phyloP scores from a whole-genome alignment of 257 asterid species.

The Solanum lycopersicoides region DNA sequence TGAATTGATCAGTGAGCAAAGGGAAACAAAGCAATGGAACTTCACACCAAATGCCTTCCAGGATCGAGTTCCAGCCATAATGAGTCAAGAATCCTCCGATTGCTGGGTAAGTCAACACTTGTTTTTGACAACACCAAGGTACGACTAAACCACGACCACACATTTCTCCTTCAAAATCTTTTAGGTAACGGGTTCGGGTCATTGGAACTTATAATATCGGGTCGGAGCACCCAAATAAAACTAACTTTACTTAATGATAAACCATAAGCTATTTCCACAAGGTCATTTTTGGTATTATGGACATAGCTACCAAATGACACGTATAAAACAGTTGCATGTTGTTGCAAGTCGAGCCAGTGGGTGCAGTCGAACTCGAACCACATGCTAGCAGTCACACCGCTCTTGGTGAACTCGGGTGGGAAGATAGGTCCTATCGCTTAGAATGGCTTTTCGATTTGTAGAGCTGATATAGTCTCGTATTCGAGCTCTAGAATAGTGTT shows the following conservation, averaged over 20 bases:
- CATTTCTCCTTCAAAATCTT: neutral
- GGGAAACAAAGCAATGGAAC: conserved; percentile 40
- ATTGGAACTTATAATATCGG: conserved; percentile 25
- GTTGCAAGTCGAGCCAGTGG: conserved; percentile 24
- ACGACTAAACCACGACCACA: too few species aligned
- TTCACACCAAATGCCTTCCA: conserved; percentile 32
- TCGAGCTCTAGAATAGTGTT: conserved; percentile 36
- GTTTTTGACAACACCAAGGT: conserved; percentile 35
- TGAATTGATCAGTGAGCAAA: conserved; percentile 37
- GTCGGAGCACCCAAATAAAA: conserved; percentile 35
- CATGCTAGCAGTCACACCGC: conserved; percentile 23
- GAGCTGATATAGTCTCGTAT: conserved; percentile 9
- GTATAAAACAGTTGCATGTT: conserved; percentile 27
- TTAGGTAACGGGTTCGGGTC: conserved; percentile 21
- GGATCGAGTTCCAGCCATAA: conserved; percentile 39
- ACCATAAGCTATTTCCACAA: conserved; percentile 31
- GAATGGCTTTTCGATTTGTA: conserved; percentile 8
- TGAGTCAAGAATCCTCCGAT: conserved; percentile 35
- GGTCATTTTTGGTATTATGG: conserved; percentile 14
- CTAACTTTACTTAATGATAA: conserved; percentile 14
- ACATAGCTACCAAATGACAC: conserved; percentile 45
- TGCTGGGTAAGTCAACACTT: conserved; percentile 18
- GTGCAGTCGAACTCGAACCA: conserved; percentile 38
- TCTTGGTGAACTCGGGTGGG: conserved; percentile 13
- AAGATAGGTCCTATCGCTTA: conserved; percentile 28